These are phyloP conservation scores for Paulownia fortunei DNA, from an alignment of 257 asterid genomes.

Conservation along the genomic window DNA sequence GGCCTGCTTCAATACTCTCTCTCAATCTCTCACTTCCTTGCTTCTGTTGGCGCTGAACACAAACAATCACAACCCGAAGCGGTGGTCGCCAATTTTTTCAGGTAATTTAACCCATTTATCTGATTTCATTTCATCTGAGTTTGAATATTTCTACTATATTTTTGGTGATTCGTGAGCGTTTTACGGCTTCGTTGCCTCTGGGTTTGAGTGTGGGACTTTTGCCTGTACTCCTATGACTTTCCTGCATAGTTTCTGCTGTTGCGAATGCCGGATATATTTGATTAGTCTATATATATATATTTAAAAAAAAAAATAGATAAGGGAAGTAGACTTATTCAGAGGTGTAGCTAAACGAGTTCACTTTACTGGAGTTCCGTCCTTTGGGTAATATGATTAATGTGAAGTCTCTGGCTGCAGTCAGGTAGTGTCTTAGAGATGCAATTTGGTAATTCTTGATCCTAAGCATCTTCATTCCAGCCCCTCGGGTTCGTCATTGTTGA, in stretches of 20 bases:
- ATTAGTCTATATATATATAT: background rate
- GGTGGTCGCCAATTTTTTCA: background rate
- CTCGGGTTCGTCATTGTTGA: background rate
- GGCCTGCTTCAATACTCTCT: constrained; percentile 2
- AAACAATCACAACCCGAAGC: constrained; percentile 19
- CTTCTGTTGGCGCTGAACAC: constrained; percentile 31
- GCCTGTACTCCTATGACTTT: constrained; percentile 1
- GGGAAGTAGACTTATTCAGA: constrained; percentile 13
- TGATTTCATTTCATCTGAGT: constrained; percentile 24
- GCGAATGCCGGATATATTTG: constrained; percentile 28
- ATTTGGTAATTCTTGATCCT: constrained; percentile 21
- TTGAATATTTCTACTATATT: constrained; percentile 18
- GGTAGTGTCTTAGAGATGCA: background rate
- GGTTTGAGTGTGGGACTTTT: background rate
- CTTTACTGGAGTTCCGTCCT: constrained; percentile 7
- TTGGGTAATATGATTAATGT: constrained; percentile 15
- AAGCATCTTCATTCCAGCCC: background rate
- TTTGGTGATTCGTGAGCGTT: constrained; percentile 19
- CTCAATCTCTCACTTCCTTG: constrained; percentile 12
- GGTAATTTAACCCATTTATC: constrained; percentile 29
- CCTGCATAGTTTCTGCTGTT: constrained; percentile 24
- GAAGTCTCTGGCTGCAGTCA: constrained; percentile 4
- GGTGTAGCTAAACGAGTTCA: constrained; percentile 19
- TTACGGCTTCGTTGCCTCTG: background rate
- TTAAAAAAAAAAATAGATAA: background rate